Evolutionary conservation across 306 rosid species (phyloP).

Genomic region (Notholithocarpus densiflorus): DNA sequence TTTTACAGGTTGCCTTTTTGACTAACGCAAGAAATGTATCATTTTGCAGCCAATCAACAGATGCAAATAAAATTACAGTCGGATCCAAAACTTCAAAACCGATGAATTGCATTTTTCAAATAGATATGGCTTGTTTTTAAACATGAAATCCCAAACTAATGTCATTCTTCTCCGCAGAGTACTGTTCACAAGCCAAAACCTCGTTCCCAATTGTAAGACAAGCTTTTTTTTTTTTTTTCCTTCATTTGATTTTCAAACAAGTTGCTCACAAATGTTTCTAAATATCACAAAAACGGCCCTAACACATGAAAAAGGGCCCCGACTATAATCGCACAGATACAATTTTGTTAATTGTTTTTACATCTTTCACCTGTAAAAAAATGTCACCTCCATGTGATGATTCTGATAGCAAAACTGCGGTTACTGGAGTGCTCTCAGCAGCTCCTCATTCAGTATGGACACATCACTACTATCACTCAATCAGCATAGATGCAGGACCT

Average conservation of each 20-base stretch:
- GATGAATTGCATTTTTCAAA: neutral
- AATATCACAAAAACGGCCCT: constrained; percentile 16
- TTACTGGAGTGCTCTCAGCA: constrained; percentile 11
- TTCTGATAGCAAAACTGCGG: constrained; percentile 22
- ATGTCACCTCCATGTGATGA: constrained; percentile 10
- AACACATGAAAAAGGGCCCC: constrained; percentile 11
- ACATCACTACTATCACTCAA: neutral
- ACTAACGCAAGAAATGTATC: too few relatives aligned
- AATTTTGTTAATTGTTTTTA: neutral
- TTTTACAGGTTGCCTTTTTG: too few relatives aligned
- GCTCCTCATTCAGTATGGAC: neutral
- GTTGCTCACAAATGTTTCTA: neutral
- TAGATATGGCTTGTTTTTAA: neutral
- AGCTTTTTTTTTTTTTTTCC: neutral
- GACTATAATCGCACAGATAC: constrained; percentile 27
- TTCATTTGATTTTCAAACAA: neutral
- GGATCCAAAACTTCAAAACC: neutral
- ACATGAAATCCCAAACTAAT: neutral
- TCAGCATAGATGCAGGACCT: neutral
- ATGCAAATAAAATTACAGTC: neutral
- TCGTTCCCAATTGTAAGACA: neutral
- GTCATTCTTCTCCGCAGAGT: neutral
- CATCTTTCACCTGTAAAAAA: constrained; percentile 8
- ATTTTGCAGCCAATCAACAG: too few relatives aligned
- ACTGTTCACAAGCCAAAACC: neutral